Evolutionary conservation across 495 filamentous ascomycete genomes (phyloP).

Genomic region (Hapsidospora chrysogenum): DNA sequence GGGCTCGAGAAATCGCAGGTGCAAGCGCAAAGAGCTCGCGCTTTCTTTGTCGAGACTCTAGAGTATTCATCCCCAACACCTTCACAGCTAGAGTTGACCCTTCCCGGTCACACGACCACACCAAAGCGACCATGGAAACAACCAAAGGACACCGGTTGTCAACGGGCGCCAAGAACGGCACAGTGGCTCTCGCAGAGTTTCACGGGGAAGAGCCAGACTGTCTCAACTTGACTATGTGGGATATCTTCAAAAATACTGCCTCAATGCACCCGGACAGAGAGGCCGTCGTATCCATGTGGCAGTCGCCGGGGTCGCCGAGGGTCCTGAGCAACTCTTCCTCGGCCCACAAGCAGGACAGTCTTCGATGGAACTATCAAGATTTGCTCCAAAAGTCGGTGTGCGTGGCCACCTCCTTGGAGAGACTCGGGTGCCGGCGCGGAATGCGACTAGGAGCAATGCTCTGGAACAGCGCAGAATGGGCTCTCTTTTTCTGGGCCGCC

Average conservation of each 20-base stretch:
- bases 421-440: slow-evolving; percentile 1
- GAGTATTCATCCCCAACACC: no score
- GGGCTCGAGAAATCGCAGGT: no score
- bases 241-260: slow-evolving; percentile 5
- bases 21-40: no score
- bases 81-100: no score
- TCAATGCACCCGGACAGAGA: slow-evolving; percentile 3
- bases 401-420: slow-evolving; percentile 3
- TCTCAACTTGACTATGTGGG: slow-evolving; percentile 5
- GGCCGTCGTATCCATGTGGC: slow-evolving; percentile 9
- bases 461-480: slow-evolving; percentile 17
- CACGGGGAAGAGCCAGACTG: slow-evolving; percentile 4
- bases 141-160: no score
- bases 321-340: not conserved
- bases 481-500: slow-evolving; percentile 14
- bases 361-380: slow-evolving; percentile 6
- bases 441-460: slow-evolving; percentile 10
- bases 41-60: no score
- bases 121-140: no score
- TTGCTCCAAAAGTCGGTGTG: slow-evolving; percentile 2
- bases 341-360: not conserved
- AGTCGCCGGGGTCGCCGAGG: not conserved
- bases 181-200: slow-evolving; percentile 4
- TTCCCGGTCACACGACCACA: no score
- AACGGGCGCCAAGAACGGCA: no score